Percentiles rank a stretch among this genome's conserved stretches.
These are phyloP conservation scores for Leccinum obscurum DNA, from an alignment of 768 basidiomycete species.

Conservation along the genomic window DNA sequence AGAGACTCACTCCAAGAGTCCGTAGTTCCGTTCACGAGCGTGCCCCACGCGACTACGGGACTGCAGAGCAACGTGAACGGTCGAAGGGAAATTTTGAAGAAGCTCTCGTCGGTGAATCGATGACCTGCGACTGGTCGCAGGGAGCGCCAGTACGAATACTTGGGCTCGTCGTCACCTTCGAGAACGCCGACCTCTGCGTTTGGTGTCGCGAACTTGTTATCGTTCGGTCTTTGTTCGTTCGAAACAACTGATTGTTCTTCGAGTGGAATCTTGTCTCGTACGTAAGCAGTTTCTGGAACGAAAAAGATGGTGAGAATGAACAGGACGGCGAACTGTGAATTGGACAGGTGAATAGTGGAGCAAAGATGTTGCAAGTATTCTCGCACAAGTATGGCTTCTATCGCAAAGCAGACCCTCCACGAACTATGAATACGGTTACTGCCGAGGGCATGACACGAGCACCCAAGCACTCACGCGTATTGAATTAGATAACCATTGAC, in stretches of 20 bases:
- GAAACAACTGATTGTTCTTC: neutral
- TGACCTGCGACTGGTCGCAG: neutral
- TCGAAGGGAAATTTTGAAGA: neutral
- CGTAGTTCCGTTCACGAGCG: neutral
- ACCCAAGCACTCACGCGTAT: neutral
- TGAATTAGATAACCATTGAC: conserved; percentile 1
- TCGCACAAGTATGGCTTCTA: neutral
- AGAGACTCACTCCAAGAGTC: conserved; percentile 1
- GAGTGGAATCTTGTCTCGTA: neutral
- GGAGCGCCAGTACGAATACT: neutral
- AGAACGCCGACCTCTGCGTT: neutral
- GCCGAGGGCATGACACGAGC: no score
- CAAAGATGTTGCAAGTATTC: neutral
- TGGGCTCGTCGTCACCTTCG: neutral
- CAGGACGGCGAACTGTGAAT: neutral
- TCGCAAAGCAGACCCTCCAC: neutral
- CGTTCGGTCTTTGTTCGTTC: neutral
- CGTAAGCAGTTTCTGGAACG: neutral
- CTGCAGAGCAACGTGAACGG: neutral
- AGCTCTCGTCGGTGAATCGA: neutral
- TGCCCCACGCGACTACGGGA: neutral
- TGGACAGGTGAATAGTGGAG: neutral
- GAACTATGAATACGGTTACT: neutral
- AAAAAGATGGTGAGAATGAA: neutral
- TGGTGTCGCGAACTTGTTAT: neutral